phyloP scores from a whole-genome alignment of 2,329 filamentous ascomycete genomes.

The Penicillium frequentans region DNA sequence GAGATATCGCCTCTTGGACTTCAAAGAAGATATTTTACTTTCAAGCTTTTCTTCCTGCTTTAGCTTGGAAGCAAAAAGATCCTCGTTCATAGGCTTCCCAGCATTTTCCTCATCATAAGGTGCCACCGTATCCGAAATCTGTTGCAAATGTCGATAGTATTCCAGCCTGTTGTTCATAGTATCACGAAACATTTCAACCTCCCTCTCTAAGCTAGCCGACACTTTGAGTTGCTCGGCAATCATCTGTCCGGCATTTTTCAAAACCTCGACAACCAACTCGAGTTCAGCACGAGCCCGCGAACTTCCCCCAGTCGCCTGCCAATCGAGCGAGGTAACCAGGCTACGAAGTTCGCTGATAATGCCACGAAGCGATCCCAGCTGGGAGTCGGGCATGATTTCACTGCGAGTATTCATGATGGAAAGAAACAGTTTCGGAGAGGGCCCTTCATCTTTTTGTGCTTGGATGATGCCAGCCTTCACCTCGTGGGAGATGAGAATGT shows the following conservation, averaged over 20 bases:
- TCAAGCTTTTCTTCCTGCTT: constrained; percentile 54
- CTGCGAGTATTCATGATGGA: constrained; percentile 49
- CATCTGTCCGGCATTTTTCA: constrained; percentile 59
- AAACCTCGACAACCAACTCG: constrained; percentile 62
- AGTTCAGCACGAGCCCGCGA: constrained; percentile 63
- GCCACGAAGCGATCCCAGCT: constrained; percentile 66
- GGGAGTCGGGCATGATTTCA: constrained; percentile 44
- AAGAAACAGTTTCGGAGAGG: constrained; percentile 66
- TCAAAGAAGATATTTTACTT: constrained; percentile 60
- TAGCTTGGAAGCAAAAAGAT: constrained; percentile 44
- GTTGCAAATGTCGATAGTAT: constrained; percentile 87
- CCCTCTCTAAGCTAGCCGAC: constrained; percentile 54
- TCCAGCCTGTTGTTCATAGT: constrained; percentile 84
- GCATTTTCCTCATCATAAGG: constrained; percentile 66
- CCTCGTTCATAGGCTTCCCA: constrained; percentile 56
- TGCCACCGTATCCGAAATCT: constrained; percentile 82
- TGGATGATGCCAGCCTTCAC: constrained; percentile 60
- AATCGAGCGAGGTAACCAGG: constrained; percentile 60
- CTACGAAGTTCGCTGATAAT: constrained; percentile 69
- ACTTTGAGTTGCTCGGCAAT: constrained; percentile 54
- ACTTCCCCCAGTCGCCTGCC: constrained; percentile 56
- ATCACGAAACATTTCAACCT: constrained; percentile 72
- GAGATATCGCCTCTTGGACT: constrained; percentile 75
- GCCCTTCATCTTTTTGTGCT: constrained; percentile 65
- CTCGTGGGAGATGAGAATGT: constrained; percentile 73